phyloP scores from a whole-genome alignment of 2,329 filamentous ascomycete genomes.

The Helotiales sp. region DNA sequence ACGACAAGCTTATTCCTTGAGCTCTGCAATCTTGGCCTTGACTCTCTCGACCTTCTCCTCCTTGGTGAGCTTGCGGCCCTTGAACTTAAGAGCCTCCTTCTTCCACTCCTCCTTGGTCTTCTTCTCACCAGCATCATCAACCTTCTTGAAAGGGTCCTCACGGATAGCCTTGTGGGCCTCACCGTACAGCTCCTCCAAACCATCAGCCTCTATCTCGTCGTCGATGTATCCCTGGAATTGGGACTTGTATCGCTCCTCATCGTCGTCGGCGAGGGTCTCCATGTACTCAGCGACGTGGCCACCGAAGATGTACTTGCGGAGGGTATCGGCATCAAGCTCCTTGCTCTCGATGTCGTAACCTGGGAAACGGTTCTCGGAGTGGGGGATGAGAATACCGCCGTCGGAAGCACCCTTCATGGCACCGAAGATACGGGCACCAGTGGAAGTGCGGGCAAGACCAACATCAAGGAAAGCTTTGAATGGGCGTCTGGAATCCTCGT shows the following conservation, averaged over 20 bases:
- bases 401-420: conserved; percentile 99
- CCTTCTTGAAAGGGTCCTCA: conserved; percentile 97
- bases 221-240: conserved; percentile 99
- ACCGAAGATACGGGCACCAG: conserved; percentile 97
- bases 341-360: conserved; percentile 96
- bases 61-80: conserved; percentile 75
- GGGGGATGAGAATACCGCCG: conserved; percentile 93
- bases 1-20: conserved; percentile 54
- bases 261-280: conserved; percentile 98
- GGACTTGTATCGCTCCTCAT: conserved; percentile 98
- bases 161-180: conserved; percentile 97
- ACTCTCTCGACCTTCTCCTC: conserved; percentile 83
- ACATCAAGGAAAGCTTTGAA: conserved; percentile 99
- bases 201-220: conserved; percentile 94
- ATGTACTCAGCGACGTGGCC: conserved; percentile 99
- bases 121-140: conserved; percentile 73
- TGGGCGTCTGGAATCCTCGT: conserved; percentile 84
- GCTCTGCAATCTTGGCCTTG: conserved; percentile 88
- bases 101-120: conserved; percentile 99
- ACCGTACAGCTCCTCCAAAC: conserved; percentile 93
- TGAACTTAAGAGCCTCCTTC: conserved; percentile 92
- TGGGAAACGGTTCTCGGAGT: conserved; percentile 99
- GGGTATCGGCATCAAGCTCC: conserved; percentile 95
- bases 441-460: conserved; percentile 95
- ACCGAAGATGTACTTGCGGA: conserved; percentile 99